These are phyloP conservation scores for Apostasia shenzhenica DNA, from an alignment of 106 monocot species.

Conservation along the genomic window DNA sequence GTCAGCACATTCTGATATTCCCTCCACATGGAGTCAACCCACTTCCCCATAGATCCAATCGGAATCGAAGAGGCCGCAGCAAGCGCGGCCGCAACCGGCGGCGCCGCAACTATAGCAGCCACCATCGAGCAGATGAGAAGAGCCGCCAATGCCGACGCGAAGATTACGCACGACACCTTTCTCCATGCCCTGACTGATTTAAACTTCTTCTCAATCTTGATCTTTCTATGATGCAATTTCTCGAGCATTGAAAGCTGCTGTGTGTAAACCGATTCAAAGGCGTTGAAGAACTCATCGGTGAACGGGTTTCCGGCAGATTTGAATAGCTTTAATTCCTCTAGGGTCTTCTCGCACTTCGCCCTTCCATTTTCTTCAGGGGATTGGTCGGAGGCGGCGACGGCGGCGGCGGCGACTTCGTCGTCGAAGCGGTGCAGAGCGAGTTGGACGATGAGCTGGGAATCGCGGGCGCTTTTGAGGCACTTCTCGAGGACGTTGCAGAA, in stretches of 20 bases:
- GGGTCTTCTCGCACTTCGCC: conserved; percentile 35
- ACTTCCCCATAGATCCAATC: conserved; percentile 69
- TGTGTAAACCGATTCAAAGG: conserved; percentile 38
- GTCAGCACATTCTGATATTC: conserved; percentile 33
- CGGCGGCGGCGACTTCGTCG: conserved; percentile 15
- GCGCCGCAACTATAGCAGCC: conserved; percentile 62
- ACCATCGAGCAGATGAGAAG: conserved; percentile 77
- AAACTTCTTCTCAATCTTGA: conserved; percentile 48
- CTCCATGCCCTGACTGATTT: conserved; percentile 44
- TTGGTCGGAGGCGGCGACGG: not conserved
- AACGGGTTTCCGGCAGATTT: conserved; percentile 55
- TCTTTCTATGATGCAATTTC: conserved; percentile 44
- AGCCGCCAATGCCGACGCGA: conserved; percentile 47
- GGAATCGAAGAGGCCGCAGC: conserved; percentile 55
- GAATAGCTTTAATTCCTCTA: conserved; percentile 52
- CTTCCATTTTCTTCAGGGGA: not conserved
- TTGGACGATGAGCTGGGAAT: conserved; percentile 69
- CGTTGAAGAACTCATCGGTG: conserved; percentile 60
- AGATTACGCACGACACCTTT: conserved; percentile 60
- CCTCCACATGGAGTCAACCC: conserved; percentile 66
- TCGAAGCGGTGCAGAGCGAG: conserved; percentile 74
- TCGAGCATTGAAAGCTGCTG: conserved; percentile 66
- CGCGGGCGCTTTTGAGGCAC: conserved; percentile 71
- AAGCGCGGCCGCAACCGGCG: conserved; percentile 50
- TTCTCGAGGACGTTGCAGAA: conserved; percentile 84